Percentiles rank a stretch among this genome's conserved stretches.
Conservation (phyloP, 176 grass and related monocot genomes). For the Phragmites australis region DNA sequence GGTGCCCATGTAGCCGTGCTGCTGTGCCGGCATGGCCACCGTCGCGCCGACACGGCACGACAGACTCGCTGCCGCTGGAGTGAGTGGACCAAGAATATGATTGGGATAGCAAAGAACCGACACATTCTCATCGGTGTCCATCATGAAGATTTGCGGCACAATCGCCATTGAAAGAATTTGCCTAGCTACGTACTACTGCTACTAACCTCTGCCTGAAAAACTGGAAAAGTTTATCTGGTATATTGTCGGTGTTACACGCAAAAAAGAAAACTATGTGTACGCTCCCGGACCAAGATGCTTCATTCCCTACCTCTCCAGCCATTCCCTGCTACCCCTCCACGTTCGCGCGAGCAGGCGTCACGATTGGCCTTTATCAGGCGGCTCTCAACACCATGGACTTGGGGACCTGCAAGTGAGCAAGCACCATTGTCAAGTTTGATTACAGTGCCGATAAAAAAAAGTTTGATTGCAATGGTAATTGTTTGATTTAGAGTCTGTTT, state of each 20-base stretch:
- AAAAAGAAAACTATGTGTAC: conserved; percentile 47
- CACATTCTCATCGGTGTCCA: neutral
- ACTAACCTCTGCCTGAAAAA: conserved; percentile 23
- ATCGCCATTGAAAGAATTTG: conserved; percentile 35
- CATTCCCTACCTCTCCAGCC: conserved; percentile 48
- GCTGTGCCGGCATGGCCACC: too few relatives aligned
- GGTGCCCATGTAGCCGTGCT: neutral
- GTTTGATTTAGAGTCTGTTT: too few relatives aligned
- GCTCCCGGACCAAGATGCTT: conserved; percentile 66
- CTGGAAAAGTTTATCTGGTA: conserved; percentile 30
- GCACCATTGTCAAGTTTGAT: neutral
- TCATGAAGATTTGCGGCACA: neutral
- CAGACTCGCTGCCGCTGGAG: neutral
- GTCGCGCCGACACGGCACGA: neutral
- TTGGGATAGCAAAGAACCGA: neutral
- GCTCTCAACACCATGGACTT: conserved; percentile 2
- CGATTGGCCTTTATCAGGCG: neutral
- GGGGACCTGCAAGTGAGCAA: conserved; percentile 22
- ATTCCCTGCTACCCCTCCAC: conserved; percentile 3
- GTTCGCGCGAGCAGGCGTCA: conserved; percentile 13
- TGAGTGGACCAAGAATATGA: neutral
- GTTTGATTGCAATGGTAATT: too few relatives aligned
- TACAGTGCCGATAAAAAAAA: too few relatives aligned
- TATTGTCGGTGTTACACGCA: conserved; percentile 9
- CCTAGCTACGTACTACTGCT: neutral